Conservation (phyloP, 345 rosid species). For the Citrus australasica region DNA sequence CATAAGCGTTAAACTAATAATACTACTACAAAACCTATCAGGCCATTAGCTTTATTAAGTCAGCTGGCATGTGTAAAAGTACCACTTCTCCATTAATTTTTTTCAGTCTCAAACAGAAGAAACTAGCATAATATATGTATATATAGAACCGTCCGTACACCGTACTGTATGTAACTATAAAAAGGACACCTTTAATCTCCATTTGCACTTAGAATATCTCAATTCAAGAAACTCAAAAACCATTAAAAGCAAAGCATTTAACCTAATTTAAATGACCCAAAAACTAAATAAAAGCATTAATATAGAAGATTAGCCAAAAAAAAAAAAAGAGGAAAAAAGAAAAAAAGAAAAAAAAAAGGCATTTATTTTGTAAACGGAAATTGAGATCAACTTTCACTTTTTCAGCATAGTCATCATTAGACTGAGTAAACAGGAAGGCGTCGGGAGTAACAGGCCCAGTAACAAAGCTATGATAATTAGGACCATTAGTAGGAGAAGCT, state of each 20-base stretch:
- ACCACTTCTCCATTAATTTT: not conserved
- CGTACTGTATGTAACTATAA: not conserved
- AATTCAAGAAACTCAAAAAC: not conserved
- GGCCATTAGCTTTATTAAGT: not conserved
- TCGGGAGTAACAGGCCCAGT: not conserved
- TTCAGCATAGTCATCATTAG: slow-evolving; percentile 16
- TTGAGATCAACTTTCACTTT: slow-evolving; percentile 38
- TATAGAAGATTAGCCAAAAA: too few species aligned
- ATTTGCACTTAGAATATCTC: not conserved
- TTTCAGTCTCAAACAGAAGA: not conserved
- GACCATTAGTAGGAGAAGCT: not conserved
- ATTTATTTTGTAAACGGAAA: slow-evolving; percentile 33
- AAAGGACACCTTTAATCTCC: not conserved
- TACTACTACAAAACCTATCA: not conserved
- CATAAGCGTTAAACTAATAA: not conserved
- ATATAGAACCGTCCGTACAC: not conserved
- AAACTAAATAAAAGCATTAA: not conserved
- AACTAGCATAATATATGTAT: too few species aligned
- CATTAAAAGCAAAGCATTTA: not conserved
- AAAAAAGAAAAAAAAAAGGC: too few species aligned
- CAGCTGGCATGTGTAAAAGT: not conserved
- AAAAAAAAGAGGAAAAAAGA: too few species aligned
- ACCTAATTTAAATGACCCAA: not conserved
- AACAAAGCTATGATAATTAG: not conserved
- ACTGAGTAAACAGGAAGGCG: not conserved